Evolutionary conservation across 257 asterid genomes (phyloP), one percentile per base, ranked within the genome.

Genomic region (Nicotiana paniculata): DNA sequence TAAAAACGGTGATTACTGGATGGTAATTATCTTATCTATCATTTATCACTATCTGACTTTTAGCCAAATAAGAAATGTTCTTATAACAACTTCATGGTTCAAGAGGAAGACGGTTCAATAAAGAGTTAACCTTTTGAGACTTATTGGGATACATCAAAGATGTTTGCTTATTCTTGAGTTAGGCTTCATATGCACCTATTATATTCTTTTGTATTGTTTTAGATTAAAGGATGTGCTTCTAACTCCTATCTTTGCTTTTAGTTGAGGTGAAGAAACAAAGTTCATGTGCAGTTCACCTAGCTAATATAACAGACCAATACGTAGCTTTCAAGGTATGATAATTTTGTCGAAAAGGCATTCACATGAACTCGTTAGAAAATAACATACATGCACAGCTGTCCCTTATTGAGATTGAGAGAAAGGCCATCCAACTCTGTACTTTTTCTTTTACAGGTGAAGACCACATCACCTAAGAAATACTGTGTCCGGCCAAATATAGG

Each of bases 241-340:
- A 84, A 85, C 69, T 28, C 39, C 81, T 77, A 74, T 74, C 79
- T 85, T 77, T 61, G 26, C 84, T 88, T 76, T 72, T 86, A 95
- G 98, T 90, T 90, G 98, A 93, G 92, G 83, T 92, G 86, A 93
- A 90, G 95, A 93, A 93, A 83, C 97, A 93, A 90, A 91, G 95
- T 82, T 84, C 92, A 33, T 89, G 92, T 76, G 77, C 88, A 32
- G 96, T 92, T 81, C 89, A 88, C 84, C 90, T 95, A 85, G 82
- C 88, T 84, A 95, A 95, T 87, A 84, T 84, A 88, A 88, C 95
- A 12, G 97, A 91, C 81, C 96, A 95, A 62, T 92, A 87, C 87
- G 95, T 95, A 54, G 97, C 95, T 67, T 95, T 92, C 91, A 95
- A 95, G 98, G 97, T 93, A 79, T 70, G 86, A 79, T 80, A 72